A percentile compares a stretch with the other conserved stretches of the same genome.
Conservation (phyloP, 805 yeast species). For the Kuraishia cidri region DNA sequence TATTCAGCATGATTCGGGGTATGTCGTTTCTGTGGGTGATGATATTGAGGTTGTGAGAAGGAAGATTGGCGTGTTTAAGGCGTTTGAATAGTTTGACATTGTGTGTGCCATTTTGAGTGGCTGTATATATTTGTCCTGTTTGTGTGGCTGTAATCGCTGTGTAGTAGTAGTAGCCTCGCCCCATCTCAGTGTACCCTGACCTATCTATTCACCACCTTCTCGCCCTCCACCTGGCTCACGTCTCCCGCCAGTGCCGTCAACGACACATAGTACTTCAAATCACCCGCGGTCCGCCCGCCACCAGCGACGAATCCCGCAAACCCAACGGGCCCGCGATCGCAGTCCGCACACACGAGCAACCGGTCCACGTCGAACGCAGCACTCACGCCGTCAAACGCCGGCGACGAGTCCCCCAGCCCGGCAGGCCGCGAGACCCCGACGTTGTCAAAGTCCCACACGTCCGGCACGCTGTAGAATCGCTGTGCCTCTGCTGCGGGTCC, state of each 20-base stretch:
- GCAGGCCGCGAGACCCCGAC: slow-evolving; percentile 56
- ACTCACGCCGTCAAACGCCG: slow-evolving; percentile 9
- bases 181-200: too few relatives aligned
- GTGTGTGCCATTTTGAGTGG: too few relatives aligned
- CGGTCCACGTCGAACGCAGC: slow-evolving; percentile 31
- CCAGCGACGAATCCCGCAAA: slow-evolving; percentile 36
- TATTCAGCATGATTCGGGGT: slow-evolving; percentile 13
- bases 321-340: slow-evolving; percentile 75
- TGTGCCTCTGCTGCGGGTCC: background rate
- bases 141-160: too few relatives aligned
- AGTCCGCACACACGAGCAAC: slow-evolving; percentile 61
- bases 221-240: too few relatives aligned
- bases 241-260: too few relatives aligned
- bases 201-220: too few relatives aligned
- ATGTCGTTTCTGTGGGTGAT: slow-evolving; percentile 14
- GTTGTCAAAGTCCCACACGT: slow-evolving; percentile 76
- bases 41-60: slow-evolving; percentile 9
- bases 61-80: background rate
- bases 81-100: too few relatives aligned
- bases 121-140: too few relatives aligned
- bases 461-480: slow-evolving; percentile 34
- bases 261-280: background rate
- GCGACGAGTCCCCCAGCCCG: slow-evolving; percentile 8
- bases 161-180: too few relatives aligned
- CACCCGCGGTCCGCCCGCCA: slow-evolving; percentile 10